A percentile compares a stretch with the other conserved stretches of the same genome.
These are phyloP conservation scores for Cucumis cinereus DNA, from an alignment of 306 rosid genomes.

Conservation along the genomic window DNA sequence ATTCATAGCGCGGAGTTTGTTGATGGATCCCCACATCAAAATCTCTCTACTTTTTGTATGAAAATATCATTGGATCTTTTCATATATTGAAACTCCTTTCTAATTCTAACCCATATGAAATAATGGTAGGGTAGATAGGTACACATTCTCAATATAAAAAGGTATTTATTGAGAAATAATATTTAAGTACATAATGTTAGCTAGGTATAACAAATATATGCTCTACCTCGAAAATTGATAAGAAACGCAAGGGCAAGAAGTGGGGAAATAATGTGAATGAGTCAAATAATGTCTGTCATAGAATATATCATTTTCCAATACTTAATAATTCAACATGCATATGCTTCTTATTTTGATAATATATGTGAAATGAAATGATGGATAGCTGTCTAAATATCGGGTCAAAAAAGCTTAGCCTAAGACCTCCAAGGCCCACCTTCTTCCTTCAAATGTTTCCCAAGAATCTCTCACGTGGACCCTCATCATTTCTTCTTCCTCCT, in stretches of 20 bases:
- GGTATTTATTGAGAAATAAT: not conserved
- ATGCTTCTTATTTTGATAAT: not conserved
- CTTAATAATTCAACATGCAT: not conserved
- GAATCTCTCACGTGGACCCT: conserved; percentile 5
- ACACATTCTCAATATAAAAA: not conserved
- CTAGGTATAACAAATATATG: not conserved
- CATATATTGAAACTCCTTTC: too few species aligned
- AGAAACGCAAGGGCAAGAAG: not conserved
- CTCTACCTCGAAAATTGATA: not conserved
- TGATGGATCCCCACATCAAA: not conserved
- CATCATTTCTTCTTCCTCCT: not conserved
- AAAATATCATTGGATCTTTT: too few species aligned
- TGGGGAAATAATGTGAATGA: not conserved
- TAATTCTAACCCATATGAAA: not conserved
- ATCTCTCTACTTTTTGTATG: too few species aligned
- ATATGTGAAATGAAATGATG: not conserved
- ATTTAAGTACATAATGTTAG: not conserved
- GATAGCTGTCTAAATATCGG: not conserved
- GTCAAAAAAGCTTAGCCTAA: not conserved
- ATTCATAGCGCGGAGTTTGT: not conserved
- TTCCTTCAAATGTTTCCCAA: conserved; percentile 3
- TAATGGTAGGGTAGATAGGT: not conserved
- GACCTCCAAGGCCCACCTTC: not conserved
- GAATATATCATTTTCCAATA: not conserved
- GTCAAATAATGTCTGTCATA: not conserved